phyloP scores from a whole-genome alignment of 305 asterid species.

The Galium porrigens region DNA sequence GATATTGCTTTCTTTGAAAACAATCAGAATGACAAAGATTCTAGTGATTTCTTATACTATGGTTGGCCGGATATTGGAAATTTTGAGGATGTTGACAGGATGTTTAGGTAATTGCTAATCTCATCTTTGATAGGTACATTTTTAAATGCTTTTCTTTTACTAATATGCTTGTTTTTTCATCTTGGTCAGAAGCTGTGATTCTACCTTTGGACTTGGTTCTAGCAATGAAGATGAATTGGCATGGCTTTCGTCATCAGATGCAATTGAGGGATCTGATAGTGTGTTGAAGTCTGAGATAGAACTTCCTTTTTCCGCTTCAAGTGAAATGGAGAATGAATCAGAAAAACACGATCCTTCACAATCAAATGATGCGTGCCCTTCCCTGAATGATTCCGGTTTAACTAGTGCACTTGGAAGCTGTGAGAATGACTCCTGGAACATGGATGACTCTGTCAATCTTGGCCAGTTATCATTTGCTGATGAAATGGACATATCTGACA shows the following conservation, averaged over 20 bases:
- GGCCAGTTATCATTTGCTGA: constrained; percentile 27
- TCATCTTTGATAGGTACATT: constrained; percentile 12
- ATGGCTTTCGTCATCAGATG: constrained; percentile 58
- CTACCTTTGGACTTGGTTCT: constrained; percentile 63
- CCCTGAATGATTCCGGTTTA: constrained; percentile 27
- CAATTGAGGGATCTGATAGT: constrained; percentile 35
- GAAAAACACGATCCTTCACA: constrained; percentile 24
- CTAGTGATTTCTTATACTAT: constrained; percentile 41
- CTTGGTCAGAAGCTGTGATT: constrained; percentile 56
- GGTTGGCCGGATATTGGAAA: constrained; percentile 70
- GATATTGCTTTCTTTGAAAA: constrained; percentile 37
- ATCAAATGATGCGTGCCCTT: constrained; percentile 21
- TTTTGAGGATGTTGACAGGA: constrained; percentile 72
- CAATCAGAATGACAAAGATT: constrained; percentile 37
- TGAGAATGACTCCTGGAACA: constrained; percentile 32
- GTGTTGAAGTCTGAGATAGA: constrained; percentile 31
- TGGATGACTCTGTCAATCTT: constrained; percentile 27
- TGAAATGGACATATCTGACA: constrained; percentile 23
- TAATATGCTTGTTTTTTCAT: constrained; percentile 13
- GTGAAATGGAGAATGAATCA: constrained; percentile 21
- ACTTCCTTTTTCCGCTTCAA: constrained; percentile 38
- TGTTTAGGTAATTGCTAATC: constrained; percentile 51
- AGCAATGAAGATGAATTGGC: constrained; percentile 45
- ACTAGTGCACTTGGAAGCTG: constrained; percentile 23
- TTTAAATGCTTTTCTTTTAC: constrained; percentile 11